Conservation (phyloP, 805 yeast genomes). For the Wickerhamomyces bovis region DNA sequence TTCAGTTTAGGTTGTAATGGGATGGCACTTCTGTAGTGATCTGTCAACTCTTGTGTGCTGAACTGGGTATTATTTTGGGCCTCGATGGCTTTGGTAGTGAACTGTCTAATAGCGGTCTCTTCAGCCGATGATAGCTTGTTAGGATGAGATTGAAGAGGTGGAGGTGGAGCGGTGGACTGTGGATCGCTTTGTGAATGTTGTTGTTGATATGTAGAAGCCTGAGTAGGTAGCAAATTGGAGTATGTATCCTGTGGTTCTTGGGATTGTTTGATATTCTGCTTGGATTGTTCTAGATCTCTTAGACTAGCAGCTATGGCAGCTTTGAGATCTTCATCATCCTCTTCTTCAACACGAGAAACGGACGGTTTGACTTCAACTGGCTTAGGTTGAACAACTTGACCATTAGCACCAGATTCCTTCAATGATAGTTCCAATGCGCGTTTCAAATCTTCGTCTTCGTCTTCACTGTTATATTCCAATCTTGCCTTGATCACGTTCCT, state of each 20-base stretch:
- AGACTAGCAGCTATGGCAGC: conserved; percentile 94
- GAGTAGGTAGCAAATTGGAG: conserved; percentile 15
- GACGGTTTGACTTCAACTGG: conserved; percentile 3
- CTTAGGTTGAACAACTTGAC: conserved; percentile 19
- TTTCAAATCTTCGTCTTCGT: conserved; percentile 73
- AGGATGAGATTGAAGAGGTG: conserved; percentile 16
- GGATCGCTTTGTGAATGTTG: conserved; percentile 1
- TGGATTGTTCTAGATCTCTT: conserved; percentile 50
- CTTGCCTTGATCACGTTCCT: conserved; percentile 23
- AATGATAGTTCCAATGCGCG: conserved; percentile 77
- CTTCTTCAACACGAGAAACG: conserved; percentile 31
- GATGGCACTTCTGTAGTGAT: conserved; percentile 53
- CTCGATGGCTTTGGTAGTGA: conserved; percentile 58
- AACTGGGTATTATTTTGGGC: conserved; percentile 13
- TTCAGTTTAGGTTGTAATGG: conserved; percentile 66
- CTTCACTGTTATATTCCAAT: conserved; percentile 36
- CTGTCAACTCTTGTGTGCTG: conserved; percentile 44
- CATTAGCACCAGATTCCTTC: conserved; percentile 39
- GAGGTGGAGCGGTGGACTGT: neutral
- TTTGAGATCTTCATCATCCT: conserved; percentile 81
- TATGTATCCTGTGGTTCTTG: conserved; percentile 10
- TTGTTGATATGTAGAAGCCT: conserved; percentile 3
- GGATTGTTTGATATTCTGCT: conserved; percentile 19
- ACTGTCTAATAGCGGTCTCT: conserved; percentile 62
- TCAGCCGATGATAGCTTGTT: conserved; percentile 42